Base-by-base conservation (phyloP, 352 stramenopile species). In the Globisporangium heterothallicum region DNA sequence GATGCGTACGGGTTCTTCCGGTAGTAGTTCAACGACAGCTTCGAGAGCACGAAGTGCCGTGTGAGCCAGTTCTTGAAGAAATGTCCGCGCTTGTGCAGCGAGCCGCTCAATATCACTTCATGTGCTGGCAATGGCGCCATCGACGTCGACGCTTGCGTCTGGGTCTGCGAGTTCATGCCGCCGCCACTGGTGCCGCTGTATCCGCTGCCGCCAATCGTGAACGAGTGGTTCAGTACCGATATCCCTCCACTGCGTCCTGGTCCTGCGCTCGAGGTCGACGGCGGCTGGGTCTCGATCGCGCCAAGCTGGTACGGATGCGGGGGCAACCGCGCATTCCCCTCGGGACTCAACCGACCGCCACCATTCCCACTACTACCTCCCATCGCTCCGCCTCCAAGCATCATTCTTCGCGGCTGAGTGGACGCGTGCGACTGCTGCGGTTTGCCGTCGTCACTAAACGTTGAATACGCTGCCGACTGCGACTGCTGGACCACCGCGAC, bases 41-140 rank as follows among this genome's bases (percentile, higher is more conserved):
- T 64, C 4, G 76, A 85, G n/a, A 94, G 53, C 22, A 88, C 70
- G 38, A 90, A 78, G 49, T 86, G 78, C 0, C 80, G 63, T 22
- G 74, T 67, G 32, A 89, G 53, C 80, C 80, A 94, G 48, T 70
- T 74, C 58, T 85, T 84, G 53, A 90, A 86, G 38, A 94, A 75
- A 41, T 86, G 76, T 21, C 78, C 77, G 47, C 80, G 78, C 52
- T 90, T 90, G 38, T 59, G 66, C 26, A 94, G 58, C 38, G 70
- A 53, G 38, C 73, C 78, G 42, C 63, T 82, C n/a, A 86, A 58
- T 21, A 89, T 60, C 10, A 86, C 65, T 24, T 89, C 73, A 30
- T 75, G 65, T 46, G 16, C 32, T 38, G 6, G 0, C 6, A n/a
- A 10, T 38, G 26, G 21, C 19, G 19, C 22, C 18, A 29, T 36